Base-by-base conservation (phyloP, 2,329 filamentous ascomycete genomes). In the Aspergillus nomiae region DNA sequence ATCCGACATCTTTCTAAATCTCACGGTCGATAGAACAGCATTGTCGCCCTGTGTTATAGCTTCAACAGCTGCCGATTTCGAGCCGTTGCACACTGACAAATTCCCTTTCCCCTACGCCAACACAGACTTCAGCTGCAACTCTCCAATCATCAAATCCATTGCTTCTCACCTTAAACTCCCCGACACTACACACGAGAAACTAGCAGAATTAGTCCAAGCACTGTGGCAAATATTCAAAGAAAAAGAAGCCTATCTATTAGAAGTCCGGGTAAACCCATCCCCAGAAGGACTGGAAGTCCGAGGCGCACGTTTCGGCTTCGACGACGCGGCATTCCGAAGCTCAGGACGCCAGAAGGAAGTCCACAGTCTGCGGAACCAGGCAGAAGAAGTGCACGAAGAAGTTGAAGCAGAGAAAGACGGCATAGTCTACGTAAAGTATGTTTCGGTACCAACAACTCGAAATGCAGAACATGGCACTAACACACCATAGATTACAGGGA, bases 381-480 rank as follows among this genome's bases (percentile, higher is more conserved):
- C 80, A 4, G 71, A 78, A 5, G 83, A 88, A 70, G 83, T 87
- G 11, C 76, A 82, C 0, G 82, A 83, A 56, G 89, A 90, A 70
- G 77, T 86, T 4, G 85, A 87, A 67, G 89, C 87, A 2, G 89
- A 90, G 72, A 83, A 85, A 62, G 82, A 89, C 62, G 92, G 92
- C 4, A 92, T 96, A 69, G 90, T 95, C 0, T 96, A 94, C 75
- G 85, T 96, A 66, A 89, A 86, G 70, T 83, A 86, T 3, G 74
- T 45, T 10, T 32, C 34, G 30, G 43, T 32, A 14, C 21, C 10
- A 32, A 16, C 43, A 21, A 5, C 5, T 10, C 21, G 3, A 26
- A 12, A 8, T 7, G 21, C 28, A n/a, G 26, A 34, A n/a, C 12
- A 8, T 11, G 4, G 34, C 32, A 14, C 6, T 30, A 53, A 59